These are phyloP conservation scores for Sambucus nigra DNA, from an alignment of 129 eudicot genomes.

Conservation along the genomic window DNA sequence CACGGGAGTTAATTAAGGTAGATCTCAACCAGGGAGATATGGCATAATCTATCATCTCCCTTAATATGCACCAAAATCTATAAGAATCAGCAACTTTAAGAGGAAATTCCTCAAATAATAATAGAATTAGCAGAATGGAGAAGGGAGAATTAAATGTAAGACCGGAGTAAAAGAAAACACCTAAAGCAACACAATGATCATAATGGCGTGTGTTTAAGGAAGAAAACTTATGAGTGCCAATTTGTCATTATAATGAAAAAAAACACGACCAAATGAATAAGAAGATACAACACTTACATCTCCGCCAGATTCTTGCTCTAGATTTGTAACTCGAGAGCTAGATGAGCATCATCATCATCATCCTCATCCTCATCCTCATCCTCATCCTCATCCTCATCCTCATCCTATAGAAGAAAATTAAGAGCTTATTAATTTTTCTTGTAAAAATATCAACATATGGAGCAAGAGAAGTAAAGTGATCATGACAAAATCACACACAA, in stretches of 20 bases:
- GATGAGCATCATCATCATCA: constrained; percentile 75
- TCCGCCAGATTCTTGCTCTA: constrained; percentile 30
- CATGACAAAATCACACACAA: neutral
- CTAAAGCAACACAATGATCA: neutral
- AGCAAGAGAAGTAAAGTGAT: neutral
- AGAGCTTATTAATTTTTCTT: neutral
- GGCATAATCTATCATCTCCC: no score
- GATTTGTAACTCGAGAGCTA: constrained; percentile 55
- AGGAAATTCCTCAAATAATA: neutral
- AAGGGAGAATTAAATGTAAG: neutral
- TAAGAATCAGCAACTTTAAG: neutral
- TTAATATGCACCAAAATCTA: neutral
- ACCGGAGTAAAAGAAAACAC: neutral
- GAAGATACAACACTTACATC: constrained; percentile 29
- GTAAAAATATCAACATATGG: neutral
- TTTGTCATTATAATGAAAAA: constrained; percentile 87
- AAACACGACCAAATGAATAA: constrained; percentile 81
- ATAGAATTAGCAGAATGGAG: neutral
- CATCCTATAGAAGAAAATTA: constrained; percentile 45
- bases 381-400: no score
- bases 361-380: no score
- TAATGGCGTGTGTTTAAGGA: neutral
- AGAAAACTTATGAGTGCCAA: constrained; percentile 84
- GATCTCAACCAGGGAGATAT: no score
- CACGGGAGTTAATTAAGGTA: no score